Evolutionary conservation across 1,284 basidiomycete species (phyloP), one percentile per base, ranked within the genome.

Genomic region (Trichosporon sp.): DNA sequence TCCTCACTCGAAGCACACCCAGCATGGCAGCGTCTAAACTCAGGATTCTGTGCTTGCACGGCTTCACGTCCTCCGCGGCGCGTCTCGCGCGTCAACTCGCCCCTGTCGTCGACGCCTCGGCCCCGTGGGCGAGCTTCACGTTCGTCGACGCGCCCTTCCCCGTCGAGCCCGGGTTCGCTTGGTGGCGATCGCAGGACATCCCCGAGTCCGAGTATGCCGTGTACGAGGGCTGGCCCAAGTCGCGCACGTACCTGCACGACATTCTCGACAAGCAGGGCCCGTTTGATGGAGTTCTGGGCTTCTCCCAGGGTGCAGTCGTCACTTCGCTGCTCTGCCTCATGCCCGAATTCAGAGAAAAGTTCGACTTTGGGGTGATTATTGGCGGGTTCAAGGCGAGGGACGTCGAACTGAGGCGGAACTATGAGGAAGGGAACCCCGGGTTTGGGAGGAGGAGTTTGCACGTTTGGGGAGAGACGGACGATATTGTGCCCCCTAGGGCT

Each of bases 251-350:
- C 75, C 72, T 86, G 71, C 87, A 75, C 76, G 82, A 83, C 10
- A 79, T 82, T 26, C 68, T 86, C 64, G 75, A 79, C 56, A 78
- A 79, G 64, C 76, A 85, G 37, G 80, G 77, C 5, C 84, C 84
- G 0, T 87, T 86, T 66, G 84, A 86, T 69, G 93, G 93, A 43
- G 87, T 94, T 12, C 89, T 95, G 78, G 92, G 92, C 5, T 93
- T 93, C 82, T 91, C 91, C 71, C 92, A 95, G 84, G 93, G 93
- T 37, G 92, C 91, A 16, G 89, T 88, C 10, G 88, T 94, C 85
- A 92, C 92, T 37, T 90, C 88, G 4, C 78, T 93, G 26, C 84
- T 94, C 38, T 83, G 88, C 38, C 85, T 84, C 69, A 88, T 59
- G 88, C 89, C 51, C 89, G 91, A 83, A 88, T 90, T 71, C 89